phyloP scores from a whole-genome alignment of 768 basidiomycete genomes.

The Kondoa subrosea region DNA sequence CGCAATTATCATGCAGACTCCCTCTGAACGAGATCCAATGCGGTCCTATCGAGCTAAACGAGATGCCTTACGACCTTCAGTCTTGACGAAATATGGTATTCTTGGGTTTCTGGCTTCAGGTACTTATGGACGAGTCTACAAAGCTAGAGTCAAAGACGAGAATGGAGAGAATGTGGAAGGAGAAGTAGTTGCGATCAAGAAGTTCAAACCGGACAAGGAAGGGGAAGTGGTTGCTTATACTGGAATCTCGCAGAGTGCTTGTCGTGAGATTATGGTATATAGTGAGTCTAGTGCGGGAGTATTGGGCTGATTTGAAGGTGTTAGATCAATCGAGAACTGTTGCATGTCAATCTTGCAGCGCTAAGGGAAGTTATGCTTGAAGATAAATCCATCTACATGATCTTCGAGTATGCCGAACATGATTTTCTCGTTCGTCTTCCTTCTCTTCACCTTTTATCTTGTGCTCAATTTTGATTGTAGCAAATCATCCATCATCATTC shows the following conservation, averaged over 20 bases:
- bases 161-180: constrained; percentile 19
- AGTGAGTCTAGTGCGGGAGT: constrained; percentile 7
- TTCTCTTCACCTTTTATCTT: background rate
- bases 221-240: constrained; percentile 90
- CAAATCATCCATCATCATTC: constrained; percentile 99
- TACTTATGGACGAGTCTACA: constrained; percentile 97
- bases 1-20: too few relatives aligned
- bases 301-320: background rate
- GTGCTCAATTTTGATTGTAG: constrained; percentile 34
- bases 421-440: constrained; percentile 70
- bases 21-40: constrained; percentile 1
- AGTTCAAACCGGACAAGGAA: constrained; percentile 99
- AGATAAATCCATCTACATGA: constrained; percentile 98
- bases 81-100: background rate
- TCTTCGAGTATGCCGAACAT: constrained; percentile 97
- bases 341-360: constrained; percentile 77
- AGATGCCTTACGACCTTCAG: background rate
- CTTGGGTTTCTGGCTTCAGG: constrained; percentile 90
- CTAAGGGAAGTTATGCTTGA: constrained; percentile 90
- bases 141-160: constrained; percentile 40
- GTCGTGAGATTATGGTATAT: constrained; percentile 82
- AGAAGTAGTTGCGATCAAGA: constrained; percentile 73
- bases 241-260: constrained; percentile 93
- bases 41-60: constrained; percentile 2
- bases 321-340: constrained; percentile 72